Percentiles rank a stretch among this genome's conserved stretches.
Evolutionary conservation across 352 stramenopile species (phyloP).

Genomic region (Blastocystis sp.): DNA sequence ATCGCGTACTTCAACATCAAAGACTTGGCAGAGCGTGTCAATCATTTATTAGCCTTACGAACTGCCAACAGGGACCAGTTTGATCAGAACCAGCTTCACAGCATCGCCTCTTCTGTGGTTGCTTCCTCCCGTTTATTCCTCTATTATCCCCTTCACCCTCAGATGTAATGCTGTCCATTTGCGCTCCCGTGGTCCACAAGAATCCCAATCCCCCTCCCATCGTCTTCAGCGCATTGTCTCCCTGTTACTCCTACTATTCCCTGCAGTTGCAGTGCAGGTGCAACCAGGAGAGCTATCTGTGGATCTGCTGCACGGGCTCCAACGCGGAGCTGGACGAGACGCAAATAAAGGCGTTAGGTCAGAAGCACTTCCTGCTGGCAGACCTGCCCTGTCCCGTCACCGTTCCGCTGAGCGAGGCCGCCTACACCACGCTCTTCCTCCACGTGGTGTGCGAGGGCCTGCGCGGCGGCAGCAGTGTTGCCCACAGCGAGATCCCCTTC

Average conservation of each 20-base stretch:
- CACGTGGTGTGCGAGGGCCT: background rate
- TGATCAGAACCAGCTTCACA: constrained; percentile 13
- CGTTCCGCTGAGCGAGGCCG: background rate
- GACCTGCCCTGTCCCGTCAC: background rate
- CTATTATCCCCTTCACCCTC: background rate
- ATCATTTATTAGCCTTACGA: background rate
- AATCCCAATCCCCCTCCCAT: constrained; percentile 4
- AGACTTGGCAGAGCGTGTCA: constrained; percentile 20
- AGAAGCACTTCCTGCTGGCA: constrained; percentile 2
- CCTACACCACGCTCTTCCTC: background rate
- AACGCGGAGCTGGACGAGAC: background rate
- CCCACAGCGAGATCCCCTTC: constrained; percentile 7
- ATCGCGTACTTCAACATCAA: constrained; percentile 43
- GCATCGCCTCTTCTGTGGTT: background rate
- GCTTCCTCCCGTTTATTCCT: background rate
- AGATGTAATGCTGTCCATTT: background rate
- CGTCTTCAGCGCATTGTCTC: background rate
- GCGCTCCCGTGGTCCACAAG: background rate
- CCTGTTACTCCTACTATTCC: background rate
- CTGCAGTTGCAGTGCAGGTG: background rate
- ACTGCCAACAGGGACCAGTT: background rate
- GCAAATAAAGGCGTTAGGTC: constrained; percentile 1
- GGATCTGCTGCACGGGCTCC: background rate
- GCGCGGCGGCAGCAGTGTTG: background rate
- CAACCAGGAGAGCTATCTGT: constrained; percentile 6